Base-by-base conservation (phyloP, 1,284 basidiomycete genomes). In the Vanrija humicola region DNA sequence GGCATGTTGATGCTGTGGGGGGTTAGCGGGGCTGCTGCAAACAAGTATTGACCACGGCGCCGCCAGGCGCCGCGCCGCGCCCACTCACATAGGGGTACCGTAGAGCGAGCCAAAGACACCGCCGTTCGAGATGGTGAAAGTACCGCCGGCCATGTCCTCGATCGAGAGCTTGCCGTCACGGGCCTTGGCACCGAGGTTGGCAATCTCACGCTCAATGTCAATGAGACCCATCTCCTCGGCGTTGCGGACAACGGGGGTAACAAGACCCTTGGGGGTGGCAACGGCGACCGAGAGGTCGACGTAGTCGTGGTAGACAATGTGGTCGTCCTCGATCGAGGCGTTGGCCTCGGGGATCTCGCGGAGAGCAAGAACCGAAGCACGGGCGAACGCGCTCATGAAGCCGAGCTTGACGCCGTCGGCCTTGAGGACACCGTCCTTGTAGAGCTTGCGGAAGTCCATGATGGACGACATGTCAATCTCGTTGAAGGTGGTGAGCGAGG, bases 111-210 rank as follows among this genome's bases (percentile, higher is more conserved):
- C 95, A 70, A 98, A 98, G 72, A 98, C 95, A 69, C 95, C 96
- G 48, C 96, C 96, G 76, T 98, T 98, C 52, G 95, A 98, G 77
- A 98, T 98, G 68, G 95, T 98, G 82, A 98, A 98, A 21, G 90
- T 88, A 50, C 95, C 94, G 54, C 95, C 96, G 43, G 90, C 83
- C 95, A 95, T 94, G 75, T 95, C 92, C 75, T 98, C 96, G 56
- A 98, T 83, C 28, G 90, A 87, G 50, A 98, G 84, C 80, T 98
- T 97, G 74, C 88, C 86, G 77, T 98, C 95, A 61, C 89, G 84
- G 6, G 52, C 88, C 86, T 95, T 98, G 82, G 88, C 90, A 63
- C 93, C 95, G 18, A 98, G 81, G 38, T 82, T 82, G 49, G 89
- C 84, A 68, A 98, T 96, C 74, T 90, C 94, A 78, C 85, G 84